Percentiles rank a stretch among this genome's conserved stretches.
These are phyloP conservation scores for Oryza glaberrima DNA, from an alignment of 176 grass and related monocot genomes.

Conservation along the genomic window DNA sequence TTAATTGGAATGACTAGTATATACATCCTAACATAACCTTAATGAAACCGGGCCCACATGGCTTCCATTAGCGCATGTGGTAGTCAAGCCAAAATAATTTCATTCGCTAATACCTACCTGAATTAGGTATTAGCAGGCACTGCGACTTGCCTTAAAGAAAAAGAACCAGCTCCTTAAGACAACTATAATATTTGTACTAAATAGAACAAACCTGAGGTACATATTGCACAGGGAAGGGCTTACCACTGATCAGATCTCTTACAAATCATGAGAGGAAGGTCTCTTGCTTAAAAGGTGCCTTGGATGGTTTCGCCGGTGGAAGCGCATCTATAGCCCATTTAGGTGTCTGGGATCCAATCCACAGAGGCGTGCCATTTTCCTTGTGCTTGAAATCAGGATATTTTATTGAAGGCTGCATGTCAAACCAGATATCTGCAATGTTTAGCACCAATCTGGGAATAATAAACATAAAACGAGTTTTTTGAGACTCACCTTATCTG, in stretches of 20 bases:
- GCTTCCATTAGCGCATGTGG: background rate
- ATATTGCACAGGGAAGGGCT: conserved; percentile 12
- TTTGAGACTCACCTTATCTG: conserved; percentile 46
- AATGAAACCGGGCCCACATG: background rate
- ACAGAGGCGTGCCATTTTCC: conserved; percentile 58
- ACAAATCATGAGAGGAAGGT: conserved; percentile 54
- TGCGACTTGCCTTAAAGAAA: background rate
- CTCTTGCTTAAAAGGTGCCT: conserved; percentile 26
- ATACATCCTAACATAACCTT: conserved; percentile 21
- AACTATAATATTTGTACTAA: conserved; percentile 4
- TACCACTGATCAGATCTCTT: background rate
- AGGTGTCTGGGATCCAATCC: conserved; percentile 56
- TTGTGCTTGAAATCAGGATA: conserved; percentile 82
- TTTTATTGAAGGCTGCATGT: conserved; percentile 46
- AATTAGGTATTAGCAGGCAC: conserved; percentile 12
- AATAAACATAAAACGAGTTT: background rate
- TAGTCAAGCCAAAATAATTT: background rate
- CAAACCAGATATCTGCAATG: conserved; percentile 4
- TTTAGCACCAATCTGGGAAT: conserved; percentile 16
- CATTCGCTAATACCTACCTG: conserved; percentile 23
- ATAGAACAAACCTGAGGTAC: background rate
- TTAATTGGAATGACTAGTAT: background rate
- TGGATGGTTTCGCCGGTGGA: conserved; percentile 44
- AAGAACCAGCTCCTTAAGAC: background rate
- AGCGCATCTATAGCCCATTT: conserved; percentile 53